Evolutionary conservation across 2,329 filamentous ascomycete species (phyloP), one percentile per base, ranked within the genome.

Genomic region (Erysiphe pulchra): DNA sequence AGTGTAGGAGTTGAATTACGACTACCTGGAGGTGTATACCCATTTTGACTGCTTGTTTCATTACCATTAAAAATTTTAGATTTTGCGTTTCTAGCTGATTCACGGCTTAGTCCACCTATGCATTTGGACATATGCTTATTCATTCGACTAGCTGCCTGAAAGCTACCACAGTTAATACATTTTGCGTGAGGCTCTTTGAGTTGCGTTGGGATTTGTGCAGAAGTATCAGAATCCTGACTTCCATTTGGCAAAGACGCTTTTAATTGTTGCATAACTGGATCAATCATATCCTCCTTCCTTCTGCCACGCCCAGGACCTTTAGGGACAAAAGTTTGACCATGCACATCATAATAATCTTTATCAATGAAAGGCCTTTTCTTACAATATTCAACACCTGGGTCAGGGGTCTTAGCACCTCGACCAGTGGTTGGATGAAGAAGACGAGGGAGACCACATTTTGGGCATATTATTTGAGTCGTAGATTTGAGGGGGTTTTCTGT

Each of bases 271-370:
- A 50, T 50, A 37, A 55, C 44, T 33, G 52, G 52, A 46, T 72
- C 75, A 58, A 75, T 72, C 64, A 76, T 75, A 58, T 77, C 79
- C 67, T 81, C 84, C 69, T 79, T 84, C 65, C 80, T 81, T 64
- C 80, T 81, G 63, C 80, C 81, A 63, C 80, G 79, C 49, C 79
- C 80, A 49, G 78, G 70, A 13, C 75, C 75, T 18, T 78, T 77
- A 16, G 75, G 75, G 13, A 81, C 76, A 70, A 81, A 86, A 28
- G 78, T 81, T 60, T 85, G 82, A 44, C 79, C 80, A 60, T 85
- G 85, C 51, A 86, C 82, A 60, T 87, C 80, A 62, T 76, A 80
- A 49, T 79, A 79, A 2, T 74, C 67, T 57, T 80, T 77, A 52
- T 81, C 73, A 49, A 83, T 80, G 65, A 79, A 86, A 0, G 80